Conservation (phyloP, 768 basidiomycete genomes). For the Baorangia bicolor region DNA sequence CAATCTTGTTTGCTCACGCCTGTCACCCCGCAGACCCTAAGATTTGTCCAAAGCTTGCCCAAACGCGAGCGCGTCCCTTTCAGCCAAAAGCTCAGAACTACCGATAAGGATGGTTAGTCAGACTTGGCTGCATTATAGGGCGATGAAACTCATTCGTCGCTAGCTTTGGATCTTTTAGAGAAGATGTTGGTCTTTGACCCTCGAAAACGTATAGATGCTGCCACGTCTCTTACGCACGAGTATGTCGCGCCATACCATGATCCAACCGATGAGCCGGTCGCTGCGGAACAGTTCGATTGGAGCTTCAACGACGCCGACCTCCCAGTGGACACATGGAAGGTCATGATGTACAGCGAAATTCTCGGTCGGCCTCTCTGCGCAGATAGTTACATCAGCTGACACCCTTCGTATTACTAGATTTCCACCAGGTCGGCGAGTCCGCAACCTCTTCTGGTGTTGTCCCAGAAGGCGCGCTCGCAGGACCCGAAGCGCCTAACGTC, state of each 20-base stretch:
- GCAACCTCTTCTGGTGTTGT: slow-evolving; percentile 35
- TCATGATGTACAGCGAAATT: slow-evolving; percentile 99
- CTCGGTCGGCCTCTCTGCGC: slow-evolving; percentile 58
- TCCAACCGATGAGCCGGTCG: slow-evolving; percentile 94
- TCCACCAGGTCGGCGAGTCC: slow-evolving; percentile 74
- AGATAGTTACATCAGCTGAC: background rate
- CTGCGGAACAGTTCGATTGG: slow-evolving; percentile 97
- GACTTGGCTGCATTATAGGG: background rate
- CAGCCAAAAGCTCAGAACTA: slow-evolving; percentile 85
- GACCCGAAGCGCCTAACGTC: slow-evolving; percentile 43
- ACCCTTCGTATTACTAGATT: slow-evolving; percentile 46
- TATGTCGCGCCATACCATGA: slow-evolving; percentile 99
- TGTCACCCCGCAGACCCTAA: slow-evolving; percentile 69
- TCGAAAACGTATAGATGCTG: slow-evolving; percentile 92
- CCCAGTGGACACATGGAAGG: slow-evolving; percentile 99
- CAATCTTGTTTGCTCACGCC: slow-evolving; percentile 12
- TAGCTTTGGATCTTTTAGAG: slow-evolving; percentile 93
- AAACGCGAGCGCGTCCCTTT: slow-evolving; percentile 97
- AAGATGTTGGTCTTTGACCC: slow-evolving; percentile 99
- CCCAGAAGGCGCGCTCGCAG: slow-evolving; percentile 68
- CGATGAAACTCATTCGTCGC: slow-evolving; percentile 3
- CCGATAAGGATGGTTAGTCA: slow-evolving; percentile 76
- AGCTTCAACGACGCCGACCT: slow-evolving; percentile 99
- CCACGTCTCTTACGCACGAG: slow-evolving; percentile 84
- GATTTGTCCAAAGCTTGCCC: slow-evolving; percentile 97